Evolutionary conservation across 2,329 filamentous ascomycete species (phyloP), one percentile per base, ranked within the genome.

Genomic region (Apiospora marii): DNA sequence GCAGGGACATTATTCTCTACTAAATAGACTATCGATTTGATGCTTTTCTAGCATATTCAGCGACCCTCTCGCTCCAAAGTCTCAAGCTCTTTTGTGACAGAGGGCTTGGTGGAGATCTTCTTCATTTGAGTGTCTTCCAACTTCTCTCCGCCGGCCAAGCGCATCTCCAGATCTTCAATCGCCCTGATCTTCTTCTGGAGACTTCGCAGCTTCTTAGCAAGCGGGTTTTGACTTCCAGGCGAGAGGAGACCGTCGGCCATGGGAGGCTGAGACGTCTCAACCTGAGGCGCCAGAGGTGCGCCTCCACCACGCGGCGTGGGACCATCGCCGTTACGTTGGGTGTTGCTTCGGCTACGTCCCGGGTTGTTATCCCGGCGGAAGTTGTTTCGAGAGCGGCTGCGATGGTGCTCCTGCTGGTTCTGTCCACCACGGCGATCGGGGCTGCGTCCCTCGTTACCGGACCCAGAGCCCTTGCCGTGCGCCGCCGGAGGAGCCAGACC

Each of bases 161-260:
- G 91, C 95, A 98, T 98, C 87, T 98, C 98, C 74, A 99, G 86
- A 82, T 99, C 96, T 81, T 99, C 96, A 80, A 99, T 99, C 14
- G 96, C 96, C 27, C 96, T 91, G 74, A 99, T 93, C 89, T 99
- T 99, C 90, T 99, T 99, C 82, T 98, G 89, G 74, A 99, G 88
- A 73, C 94, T 94, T 72, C 96, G 89, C 74, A 98, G 90, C 87
- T 98, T 99, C 91, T 98, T 99, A 64, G 97, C 95, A 74, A 93
- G 91, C n/a, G 93, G 92, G 76, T 83, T 92, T 87, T 85, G 89
- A 81, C 76, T 90, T 82, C 83, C 83, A 13, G 80, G 80, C 19
- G 82, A 83, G 22, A 80, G 68, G 34, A 80, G 67, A n/a, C 86
- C 84, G 13, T 88, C 89, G 1, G 88, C 81, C 67, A 87, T 85